Conservation (phyloP, 257 asterid genomes). For the Verbascum thapsus region DNA sequence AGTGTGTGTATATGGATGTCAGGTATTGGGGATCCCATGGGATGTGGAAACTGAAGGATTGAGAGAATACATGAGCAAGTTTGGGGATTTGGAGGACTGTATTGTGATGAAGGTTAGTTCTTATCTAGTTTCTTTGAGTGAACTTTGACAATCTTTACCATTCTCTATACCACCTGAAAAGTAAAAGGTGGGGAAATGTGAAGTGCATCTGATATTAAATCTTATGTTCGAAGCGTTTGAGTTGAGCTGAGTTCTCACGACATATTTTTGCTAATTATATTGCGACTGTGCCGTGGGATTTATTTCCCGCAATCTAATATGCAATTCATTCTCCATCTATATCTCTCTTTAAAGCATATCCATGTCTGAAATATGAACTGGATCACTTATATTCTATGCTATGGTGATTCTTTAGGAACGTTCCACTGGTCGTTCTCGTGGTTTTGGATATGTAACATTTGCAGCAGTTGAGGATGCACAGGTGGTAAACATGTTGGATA, state of each 20-base stretch:
- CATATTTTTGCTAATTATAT: not conserved
- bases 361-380: not conserved
- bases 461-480: conserved; percentile 75
- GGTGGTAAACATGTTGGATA: conserved; percentile 47
- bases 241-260: not conserved
- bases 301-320: not conserved
- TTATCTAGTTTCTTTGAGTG: not conserved
- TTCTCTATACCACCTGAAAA: conserved; percentile 7
- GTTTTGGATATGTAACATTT: conserved; percentile 97
- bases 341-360: conserved; percentile 15
- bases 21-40: conserved; percentile 99
- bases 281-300: conserved; percentile 6
- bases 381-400: conserved; percentile 23
- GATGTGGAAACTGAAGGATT: conserved; percentile 92
- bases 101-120: conserved; percentile 90
- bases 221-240: not conserved
- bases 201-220: conserved; percentile 1
- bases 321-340: conserved; percentile 9
- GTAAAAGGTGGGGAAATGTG: conserved; percentile 9
- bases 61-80: conserved; percentile 91
- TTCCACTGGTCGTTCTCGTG: conserved; percentile 94
- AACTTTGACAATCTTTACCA: not conserved
- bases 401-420: conserved; percentile 79
- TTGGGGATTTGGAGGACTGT: conserved; percentile 95
- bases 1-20: conserved; percentile 11